These are phyloP conservation scores for Cajanus cajan DNA, from an alignment of 306 rosid species.

Conservation along the genomic window DNA sequence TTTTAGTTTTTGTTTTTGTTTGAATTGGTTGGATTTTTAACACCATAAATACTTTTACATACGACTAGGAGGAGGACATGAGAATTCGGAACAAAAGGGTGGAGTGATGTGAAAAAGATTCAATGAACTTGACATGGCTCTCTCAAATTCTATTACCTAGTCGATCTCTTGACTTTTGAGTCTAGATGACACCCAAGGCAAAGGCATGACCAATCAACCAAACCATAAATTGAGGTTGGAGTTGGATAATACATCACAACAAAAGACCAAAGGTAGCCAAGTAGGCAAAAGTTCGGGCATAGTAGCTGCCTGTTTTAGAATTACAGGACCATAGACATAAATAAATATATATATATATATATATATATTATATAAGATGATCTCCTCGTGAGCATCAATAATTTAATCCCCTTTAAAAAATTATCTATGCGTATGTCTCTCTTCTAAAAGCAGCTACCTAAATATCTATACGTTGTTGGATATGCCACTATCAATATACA, in stretches of 20 bases:
- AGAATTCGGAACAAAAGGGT: neutral
- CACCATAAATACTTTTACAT: no score
- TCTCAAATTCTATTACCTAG: neutral
- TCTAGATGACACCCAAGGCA: slow-evolving; percentile 4
- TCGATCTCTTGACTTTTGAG: slow-evolving; percentile 33
- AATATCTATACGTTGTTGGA: slow-evolving; percentile 12
- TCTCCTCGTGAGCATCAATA: neutral
- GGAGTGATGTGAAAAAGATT: slow-evolving; percentile 15
- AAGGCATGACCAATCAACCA: slow-evolving; percentile 23
- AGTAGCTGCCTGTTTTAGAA: slow-evolving; percentile 25
- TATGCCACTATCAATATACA: neutral
- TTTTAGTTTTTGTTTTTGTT: no score
- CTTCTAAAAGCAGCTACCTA: neutral
- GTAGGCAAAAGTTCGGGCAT: slow-evolving; percentile 46
- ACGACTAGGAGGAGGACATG: neutral
- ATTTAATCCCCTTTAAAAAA: neutral
- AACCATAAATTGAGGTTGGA: slow-evolving; percentile 1
- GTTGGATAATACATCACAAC: neutral
- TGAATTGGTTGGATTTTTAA: no score
- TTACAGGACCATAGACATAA: neutral
- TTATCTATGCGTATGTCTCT: neutral
- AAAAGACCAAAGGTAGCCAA: neutral
- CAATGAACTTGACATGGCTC: slow-evolving; percentile 40
- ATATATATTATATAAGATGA: neutral
- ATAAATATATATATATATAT: neutral